Conservation (phyloP, 495 filamentous ascomycete genomes). For the Mycothermus thermophilus region DNA sequence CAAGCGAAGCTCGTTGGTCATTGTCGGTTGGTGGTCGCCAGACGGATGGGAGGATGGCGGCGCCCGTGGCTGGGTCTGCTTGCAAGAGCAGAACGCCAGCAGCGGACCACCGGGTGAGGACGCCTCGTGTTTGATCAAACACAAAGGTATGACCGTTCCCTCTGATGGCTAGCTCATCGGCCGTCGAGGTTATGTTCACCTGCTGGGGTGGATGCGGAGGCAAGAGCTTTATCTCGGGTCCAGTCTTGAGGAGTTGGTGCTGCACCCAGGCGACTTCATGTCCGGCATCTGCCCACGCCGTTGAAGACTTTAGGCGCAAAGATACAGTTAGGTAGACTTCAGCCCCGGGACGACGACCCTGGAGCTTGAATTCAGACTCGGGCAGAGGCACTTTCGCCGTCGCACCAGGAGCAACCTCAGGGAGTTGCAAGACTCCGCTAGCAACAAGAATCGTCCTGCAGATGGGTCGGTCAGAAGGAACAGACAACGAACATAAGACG, state of each 20-base stretch:
- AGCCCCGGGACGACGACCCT: not conserved
- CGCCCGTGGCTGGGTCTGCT: constrained; percentile 26
- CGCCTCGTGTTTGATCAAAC: constrained; percentile 29
- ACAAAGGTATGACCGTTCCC: constrained; percentile 16
- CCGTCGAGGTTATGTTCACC: not conserved
- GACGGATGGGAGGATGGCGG: constrained; percentile 23
- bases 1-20: constrained; percentile 31
- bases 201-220: not conserved
- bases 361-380: not conserved
- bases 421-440: constrained; percentile 10
- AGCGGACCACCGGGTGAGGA: constrained; percentile 24
- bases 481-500: too few relatives aligned
- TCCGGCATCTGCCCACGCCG: constrained; percentile 12
- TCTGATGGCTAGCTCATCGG: constrained; percentile 1
- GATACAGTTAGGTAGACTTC: constrained; percentile 15
- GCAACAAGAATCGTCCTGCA: constrained; percentile 5
- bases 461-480: not conserved
- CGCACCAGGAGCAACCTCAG: constrained; percentile 4
- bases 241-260: not conserved
- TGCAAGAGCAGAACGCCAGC: constrained; percentile 12
- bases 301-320: constrained; percentile 5
- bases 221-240: not conserved
- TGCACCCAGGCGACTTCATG: constrained; percentile 21
- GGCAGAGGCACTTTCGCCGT: constrained; percentile 4
- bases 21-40: constrained; percentile 45